Evolutionary conservation across 495 filamentous ascomycete genomes (phyloP), one percentile per base, ranked within the genome.

Genomic region (Xylaria intraflava): DNA sequence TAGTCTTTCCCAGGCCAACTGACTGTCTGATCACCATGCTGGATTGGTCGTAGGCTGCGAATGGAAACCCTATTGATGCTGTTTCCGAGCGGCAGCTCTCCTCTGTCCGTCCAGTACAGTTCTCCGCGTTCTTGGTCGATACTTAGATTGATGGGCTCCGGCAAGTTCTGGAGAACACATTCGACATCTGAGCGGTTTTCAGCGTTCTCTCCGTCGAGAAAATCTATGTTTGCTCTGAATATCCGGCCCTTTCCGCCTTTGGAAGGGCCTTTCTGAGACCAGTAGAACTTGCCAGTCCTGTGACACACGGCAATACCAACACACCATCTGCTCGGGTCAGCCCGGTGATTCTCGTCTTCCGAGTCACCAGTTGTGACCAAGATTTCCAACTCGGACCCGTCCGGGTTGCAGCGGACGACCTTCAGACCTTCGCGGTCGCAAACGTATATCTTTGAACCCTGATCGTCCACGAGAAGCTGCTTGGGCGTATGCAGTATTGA

Each of bases 61-160:
- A 69, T 44, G 1, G 50, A 35, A 3, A 56, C 49, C 6, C 60
- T 51, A 60, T 76, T 77, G 54, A 82, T 48, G 26, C 68, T 74
- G 51, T 77, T 78, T 0, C 78, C 77, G 6, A 61, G 44, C 0
- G 74, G 76, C 9, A 71, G 65, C 59, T 82, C 77, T 2, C 79
- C 79, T 0, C 78, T 71, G 55, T 80, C 78, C 0, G 78, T 79
- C 80, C 77, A 81, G 54, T 79, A 82, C 19, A 82, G 58, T 14
- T 51, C 64, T 17, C 67, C 50, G 2, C 52, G 51, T 3, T 64
- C 59, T 23, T 56, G 60, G 53, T 81, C 76, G 8, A 81, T 51
- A 38, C 75, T 72, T 11, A 82, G 58, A 61, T 83, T 76, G 62
- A 83, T 78, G 1, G 77, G 77, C 49, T 83, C 78, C 0, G 79